Conservation (phyloP, 345 rosid species). For the Populus ilicifolia region DNA sequence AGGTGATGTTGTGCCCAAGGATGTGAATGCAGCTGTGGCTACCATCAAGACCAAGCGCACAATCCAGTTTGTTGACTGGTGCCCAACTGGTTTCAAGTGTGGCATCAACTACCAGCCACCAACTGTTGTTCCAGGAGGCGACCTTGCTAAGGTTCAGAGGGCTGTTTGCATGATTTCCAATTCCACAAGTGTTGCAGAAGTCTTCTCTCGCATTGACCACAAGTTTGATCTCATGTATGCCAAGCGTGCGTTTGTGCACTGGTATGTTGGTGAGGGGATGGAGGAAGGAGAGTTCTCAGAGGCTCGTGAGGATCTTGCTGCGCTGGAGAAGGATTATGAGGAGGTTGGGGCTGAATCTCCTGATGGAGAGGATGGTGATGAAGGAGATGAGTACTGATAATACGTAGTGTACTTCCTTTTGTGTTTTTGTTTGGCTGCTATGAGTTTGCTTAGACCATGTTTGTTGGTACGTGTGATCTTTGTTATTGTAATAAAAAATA, state of each 20-base stretch:
- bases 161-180: conserved; percentile 30
- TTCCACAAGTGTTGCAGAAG: conserved; percentile 26
- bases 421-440: neutral
- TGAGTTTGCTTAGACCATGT: neutral
- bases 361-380: conserved; percentile 21
- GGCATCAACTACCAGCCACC: conserved; percentile 30
- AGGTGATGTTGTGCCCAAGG: conserved; percentile 29
- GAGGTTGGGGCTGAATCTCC: conserved; percentile 23
- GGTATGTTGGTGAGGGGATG: conserved; percentile 32
- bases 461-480: neutral
- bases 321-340: conserved; percentile 26
- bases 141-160: conserved; percentile 27
- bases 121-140: conserved; percentile 26
- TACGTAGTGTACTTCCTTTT: neutral
- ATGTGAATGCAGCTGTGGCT: conserved; percentile 27
- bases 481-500: no score
- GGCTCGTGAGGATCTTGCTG: conserved; percentile 30
- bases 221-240: conserved; percentile 29
- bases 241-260: conserved; percentile 25
- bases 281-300: conserved; percentile 29
- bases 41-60: conserved; percentile 30
- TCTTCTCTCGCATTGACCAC: conserved; percentile 23
- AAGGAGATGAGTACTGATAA: conserved; percentile 15
- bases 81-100: conserved; percentile 28
- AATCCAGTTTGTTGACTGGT: conserved; percentile 30